Evolutionary conservation across 805 yeast genomes (phyloP), one percentile per base, ranked within the genome.

Genomic region (Crinitomyces ghanaensis): DNA sequence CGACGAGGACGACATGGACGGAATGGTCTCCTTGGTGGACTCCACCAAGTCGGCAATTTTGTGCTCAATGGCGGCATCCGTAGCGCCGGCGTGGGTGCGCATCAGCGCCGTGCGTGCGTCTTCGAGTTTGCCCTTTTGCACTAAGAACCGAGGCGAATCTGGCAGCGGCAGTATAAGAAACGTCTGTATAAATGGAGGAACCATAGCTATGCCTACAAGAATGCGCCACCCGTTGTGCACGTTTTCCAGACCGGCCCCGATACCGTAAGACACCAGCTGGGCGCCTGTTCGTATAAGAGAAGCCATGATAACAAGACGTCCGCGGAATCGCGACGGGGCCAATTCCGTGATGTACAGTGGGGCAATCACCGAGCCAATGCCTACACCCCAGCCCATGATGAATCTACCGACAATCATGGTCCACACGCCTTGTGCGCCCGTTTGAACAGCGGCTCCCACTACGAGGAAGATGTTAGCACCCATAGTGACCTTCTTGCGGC

Each of bases 371-470:
- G 95, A 84, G 1, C 95, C 97, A 35, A 82, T 69, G 46, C 98
- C 98, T 18, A 88, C 95, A 49, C 95, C 97, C 56, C 81, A 80
- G 15, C 98, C 98, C 78, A 88, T 81, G 30, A 88, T 65, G 45
- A 88, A 77, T 54, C 97, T 70, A 28, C 97, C 98, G 13, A 62
- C 75, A 42, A 83, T 76, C 97, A 88, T 88, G 26, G 78, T 75
- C 94, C 96, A 84, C 39, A 84, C 77, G 3, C 74, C 64, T 34
- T 73, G 70, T 6, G 96, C 75, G 19, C 77, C 82, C 39, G 86
- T 71, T 61, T 88, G 98, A 38, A 86, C 61, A 29, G 71, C 70
- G 16, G 93, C 82, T 39, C 98, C 98, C 25, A 79, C 62, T 15
- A 88, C 63, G 51, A 88, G 85, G 48, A 86, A 60, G 2, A 79